Percentiles rank a stretch among this genome's conserved stretches.
Evolutionary conservation across 805 yeast species (phyloP).

Genomic region (Candida stauntonica): DNA sequence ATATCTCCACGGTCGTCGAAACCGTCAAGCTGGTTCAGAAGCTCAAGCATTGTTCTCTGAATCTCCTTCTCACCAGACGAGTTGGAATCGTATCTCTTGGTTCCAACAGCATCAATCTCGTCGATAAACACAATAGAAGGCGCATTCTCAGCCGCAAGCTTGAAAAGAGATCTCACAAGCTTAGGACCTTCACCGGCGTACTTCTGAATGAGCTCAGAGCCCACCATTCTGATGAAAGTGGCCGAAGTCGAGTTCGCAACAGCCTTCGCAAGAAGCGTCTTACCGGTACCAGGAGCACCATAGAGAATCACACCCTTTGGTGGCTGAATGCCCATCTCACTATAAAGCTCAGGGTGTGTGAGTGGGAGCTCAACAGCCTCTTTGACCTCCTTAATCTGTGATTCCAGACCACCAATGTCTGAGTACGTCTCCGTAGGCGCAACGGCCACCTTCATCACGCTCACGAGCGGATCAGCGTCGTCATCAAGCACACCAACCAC

Average conservation of each 20-base stretch:
- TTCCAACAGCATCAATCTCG: constrained; percentile 98
- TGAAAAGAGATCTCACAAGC: constrained; percentile 88
- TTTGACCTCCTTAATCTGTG: constrained; percentile 95
- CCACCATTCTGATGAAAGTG: constrained; percentile 92
- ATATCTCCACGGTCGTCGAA: constrained; percentile 97
- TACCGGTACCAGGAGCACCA: constrained; percentile 98
- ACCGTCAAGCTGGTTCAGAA: constrained; percentile 92
- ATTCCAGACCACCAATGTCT: constrained; percentile 94
- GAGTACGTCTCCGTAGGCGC: constrained; percentile 96
- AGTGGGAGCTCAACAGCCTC: constrained; percentile 91
- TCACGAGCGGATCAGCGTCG: constrained; percentile 96
- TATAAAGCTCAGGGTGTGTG: constrained; percentile 94
- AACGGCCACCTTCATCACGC: constrained; percentile 96
- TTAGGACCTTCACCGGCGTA: constrained; percentile 98
- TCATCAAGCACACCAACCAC: constrained; percentile 98
- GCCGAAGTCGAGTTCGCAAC: constrained; percentile 98
- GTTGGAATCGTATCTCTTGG: constrained; percentile 85
- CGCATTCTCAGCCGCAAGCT: constrained; percentile 94
- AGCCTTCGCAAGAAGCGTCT: constrained; percentile 92
- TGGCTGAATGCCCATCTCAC: constrained; percentile 98
- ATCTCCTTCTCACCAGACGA: constrained; percentile 97
- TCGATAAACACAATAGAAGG: constrained; percentile 98
- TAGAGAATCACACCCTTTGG: constrained; percentile 96
- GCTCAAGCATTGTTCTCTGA: constrained; percentile 96
- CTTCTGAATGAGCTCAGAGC: constrained; percentile 94